Conservation (phyloP, 2,329 filamentous ascomycete genomes). For the Tolypocladium amazonense region DNA sequence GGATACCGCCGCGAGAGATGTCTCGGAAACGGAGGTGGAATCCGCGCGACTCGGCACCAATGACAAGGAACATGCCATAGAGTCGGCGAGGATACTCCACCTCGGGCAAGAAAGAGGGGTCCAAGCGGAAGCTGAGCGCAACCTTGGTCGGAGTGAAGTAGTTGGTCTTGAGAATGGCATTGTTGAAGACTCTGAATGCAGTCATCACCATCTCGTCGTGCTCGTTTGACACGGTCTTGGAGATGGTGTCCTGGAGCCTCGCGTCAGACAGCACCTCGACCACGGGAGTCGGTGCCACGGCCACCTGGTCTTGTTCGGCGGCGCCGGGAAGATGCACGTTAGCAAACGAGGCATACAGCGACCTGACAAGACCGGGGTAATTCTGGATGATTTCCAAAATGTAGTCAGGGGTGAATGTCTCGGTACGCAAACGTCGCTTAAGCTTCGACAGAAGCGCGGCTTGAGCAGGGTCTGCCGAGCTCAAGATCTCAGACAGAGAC, state of each 20-base stretch:
- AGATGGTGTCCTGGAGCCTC: slow-evolving; percentile 65
- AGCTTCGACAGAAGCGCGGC: slow-evolving; percentile 84
- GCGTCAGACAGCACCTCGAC: slow-evolving; percentile 65
- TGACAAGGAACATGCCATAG: slow-evolving; percentile 98
- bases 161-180: slow-evolving; percentile 89
- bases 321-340: slow-evolving; percentile 61
- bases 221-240: slow-evolving; percentile 75
- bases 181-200: slow-evolving; percentile 93
- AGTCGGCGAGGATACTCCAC: slow-evolving; percentile 89
- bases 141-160: slow-evolving; percentile 97
- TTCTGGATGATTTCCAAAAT: slow-evolving; percentile 93
- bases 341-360: slow-evolving; percentile 85
- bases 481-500: slow-evolving; percentile 71
- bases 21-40: slow-evolving; percentile 98
- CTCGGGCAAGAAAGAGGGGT: slow-evolving; percentile 78
- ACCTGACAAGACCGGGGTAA: slow-evolving; percentile 78
- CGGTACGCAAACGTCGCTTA: slow-evolving; percentile 87
- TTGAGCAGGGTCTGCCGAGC: slow-evolving; percentile 71
- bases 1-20: slow-evolving; percentile 91
- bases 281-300: slow-evolving; percentile 43
- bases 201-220: slow-evolving; percentile 98
- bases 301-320: slow-evolving; percentile 37
- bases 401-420: slow-evolving; percentile 97
- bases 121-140: slow-evolving; percentile 88
- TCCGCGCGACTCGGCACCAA: slow-evolving; percentile 90